phyloP scores from a whole-genome alignment of 129 eudicot genomes.

The Kitagawia praeruptora region DNA sequence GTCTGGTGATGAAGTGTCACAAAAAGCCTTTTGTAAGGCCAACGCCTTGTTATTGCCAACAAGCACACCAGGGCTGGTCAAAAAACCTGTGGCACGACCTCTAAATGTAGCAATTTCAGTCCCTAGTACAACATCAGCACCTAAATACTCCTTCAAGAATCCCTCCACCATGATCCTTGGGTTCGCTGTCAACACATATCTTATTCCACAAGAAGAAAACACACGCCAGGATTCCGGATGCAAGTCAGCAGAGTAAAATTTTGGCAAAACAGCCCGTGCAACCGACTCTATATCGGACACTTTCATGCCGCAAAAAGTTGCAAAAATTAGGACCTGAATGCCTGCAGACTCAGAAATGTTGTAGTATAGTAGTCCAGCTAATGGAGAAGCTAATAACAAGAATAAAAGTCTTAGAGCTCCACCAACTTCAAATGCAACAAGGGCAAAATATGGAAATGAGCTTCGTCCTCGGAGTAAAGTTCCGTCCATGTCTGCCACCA shows the following conservation, averaged over 20 bases:
- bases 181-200: constrained; percentile 58
- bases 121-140: constrained; percentile 57
- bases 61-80: constrained; percentile 39
- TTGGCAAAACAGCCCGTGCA: constrained; percentile 58
- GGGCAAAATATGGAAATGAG: constrained; percentile 55
- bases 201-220: constrained; percentile 53
- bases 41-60: constrained; percentile 51
- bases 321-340: constrained; percentile 43
- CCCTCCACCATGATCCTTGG: constrained; percentile 67
- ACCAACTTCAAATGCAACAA: constrained; percentile 55
- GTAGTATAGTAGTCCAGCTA: constrained; percentile 45
- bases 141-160: constrained; percentile 50
- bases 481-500: constrained; percentile 56
- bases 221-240: constrained; percentile 68
- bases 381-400: constrained; percentile 41
- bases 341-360: constrained; percentile 60
- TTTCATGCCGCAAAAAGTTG: constrained; percentile 53
- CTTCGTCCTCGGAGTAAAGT: constrained; percentile 54
- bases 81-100: constrained; percentile 60
- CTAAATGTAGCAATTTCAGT: constrained; percentile 40
- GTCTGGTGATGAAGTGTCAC: constrained; percentile 21
- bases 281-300: constrained; percentile 51
- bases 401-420: constrained; percentile 42
- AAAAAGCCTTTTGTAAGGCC: constrained; percentile 42
- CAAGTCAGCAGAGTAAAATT: constrained; percentile 49